phyloP scores from a whole-genome alignment of 2,329 filamentous ascomycete species.

The Fusarium citri region DNA sequence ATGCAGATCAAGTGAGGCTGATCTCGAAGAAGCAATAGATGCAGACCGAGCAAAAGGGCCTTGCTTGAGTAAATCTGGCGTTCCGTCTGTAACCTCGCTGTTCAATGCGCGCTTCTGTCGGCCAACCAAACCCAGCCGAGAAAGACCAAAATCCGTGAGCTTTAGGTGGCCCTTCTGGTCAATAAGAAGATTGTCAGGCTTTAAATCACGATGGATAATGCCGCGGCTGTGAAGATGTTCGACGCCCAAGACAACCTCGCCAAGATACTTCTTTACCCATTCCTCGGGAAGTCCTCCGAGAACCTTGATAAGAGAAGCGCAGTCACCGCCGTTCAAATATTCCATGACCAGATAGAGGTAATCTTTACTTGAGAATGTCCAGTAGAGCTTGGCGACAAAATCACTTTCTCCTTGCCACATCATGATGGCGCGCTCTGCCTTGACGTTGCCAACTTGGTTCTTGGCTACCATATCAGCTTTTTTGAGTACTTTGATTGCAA shows the following conservation, averaged over 20 bases:
- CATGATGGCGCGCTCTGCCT: conserved; percentile 98
- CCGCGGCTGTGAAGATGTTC: conserved; percentile 94
- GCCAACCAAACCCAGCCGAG: conserved; percentile 95
- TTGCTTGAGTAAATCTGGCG: conserved; percentile 90
- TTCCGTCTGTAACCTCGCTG: conserved; percentile 80
- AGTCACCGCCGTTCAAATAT: conserved; percentile 97
- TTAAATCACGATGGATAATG: conserved; percentile 96
- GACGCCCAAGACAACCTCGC: conserved; percentile 95
- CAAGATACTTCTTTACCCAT: conserved; percentile 98
- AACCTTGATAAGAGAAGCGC: conserved; percentile 94
- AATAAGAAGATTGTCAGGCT: conserved; percentile 96
- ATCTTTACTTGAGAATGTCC: conserved; percentile 99
- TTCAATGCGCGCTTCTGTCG: conserved; percentile 94
- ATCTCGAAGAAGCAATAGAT: conserved; percentile 90
- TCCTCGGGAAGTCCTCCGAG: conserved; percentile 93
- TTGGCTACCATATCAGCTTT: conserved; percentile 99
- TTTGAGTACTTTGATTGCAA: conserved; percentile 97
- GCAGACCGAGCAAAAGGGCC: conserved; percentile 88
- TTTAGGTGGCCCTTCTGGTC: conserved; percentile 97
- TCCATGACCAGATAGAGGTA: conserved; percentile 99
- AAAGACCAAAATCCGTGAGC: conserved; percentile 96
- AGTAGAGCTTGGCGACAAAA: conserved; percentile 98
- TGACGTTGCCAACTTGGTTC: conserved; percentile 99
- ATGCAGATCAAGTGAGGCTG: conserved; percentile 91
- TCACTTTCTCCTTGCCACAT: conserved; percentile 99